Conservation (phyloP, 2,329 filamentous ascomycete genomes). For the Coniochaeta pulveracea region DNA sequence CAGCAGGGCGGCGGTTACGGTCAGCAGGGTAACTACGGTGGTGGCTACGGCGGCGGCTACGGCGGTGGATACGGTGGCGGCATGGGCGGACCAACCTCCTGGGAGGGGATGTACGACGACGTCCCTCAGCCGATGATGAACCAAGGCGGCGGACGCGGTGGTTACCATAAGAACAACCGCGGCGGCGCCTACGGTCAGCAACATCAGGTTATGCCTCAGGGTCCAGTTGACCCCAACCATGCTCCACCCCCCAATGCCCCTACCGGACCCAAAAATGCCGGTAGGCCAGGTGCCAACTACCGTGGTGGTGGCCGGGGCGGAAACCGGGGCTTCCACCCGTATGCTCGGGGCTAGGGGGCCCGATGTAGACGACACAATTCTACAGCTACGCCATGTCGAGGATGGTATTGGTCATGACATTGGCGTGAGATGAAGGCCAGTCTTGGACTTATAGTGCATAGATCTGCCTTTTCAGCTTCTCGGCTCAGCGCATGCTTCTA, state of each 20-base stretch:
- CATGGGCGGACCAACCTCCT: constrained; percentile 55
- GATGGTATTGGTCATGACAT: too few species aligned
- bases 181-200: constrained; percentile 20
- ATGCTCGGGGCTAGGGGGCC: constrained; percentile 27
- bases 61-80: constrained; percentile 16
- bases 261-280: constrained; percentile 92
- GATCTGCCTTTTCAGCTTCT: too few species aligned
- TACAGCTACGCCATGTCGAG: too few species aligned
- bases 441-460: too few species aligned
- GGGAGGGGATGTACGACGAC: constrained; percentile 98
- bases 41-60: constrained; percentile 17
- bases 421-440: too few species aligned
- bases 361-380: too few species aligned
- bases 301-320: constrained; percentile 75
- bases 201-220: constrained; percentile 18
- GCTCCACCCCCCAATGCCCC: constrained; percentile 72
- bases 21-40: constrained; percentile 24
- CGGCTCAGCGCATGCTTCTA: too few species aligned
- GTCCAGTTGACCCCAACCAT: constrained; percentile 39
- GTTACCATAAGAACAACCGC: constrained; percentile 25
- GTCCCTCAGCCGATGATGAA: constrained; percentile 69
- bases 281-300: constrained; percentile 84
- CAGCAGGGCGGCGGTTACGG: constrained; percentile 30
- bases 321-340: constrained; percentile 70
- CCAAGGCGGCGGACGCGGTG: constrained; percentile 31